These are phyloP conservation scores for Phytophthora cactorum DNA, from an alignment of 352 stramenopile species.

Conservation along the genomic window DNA sequence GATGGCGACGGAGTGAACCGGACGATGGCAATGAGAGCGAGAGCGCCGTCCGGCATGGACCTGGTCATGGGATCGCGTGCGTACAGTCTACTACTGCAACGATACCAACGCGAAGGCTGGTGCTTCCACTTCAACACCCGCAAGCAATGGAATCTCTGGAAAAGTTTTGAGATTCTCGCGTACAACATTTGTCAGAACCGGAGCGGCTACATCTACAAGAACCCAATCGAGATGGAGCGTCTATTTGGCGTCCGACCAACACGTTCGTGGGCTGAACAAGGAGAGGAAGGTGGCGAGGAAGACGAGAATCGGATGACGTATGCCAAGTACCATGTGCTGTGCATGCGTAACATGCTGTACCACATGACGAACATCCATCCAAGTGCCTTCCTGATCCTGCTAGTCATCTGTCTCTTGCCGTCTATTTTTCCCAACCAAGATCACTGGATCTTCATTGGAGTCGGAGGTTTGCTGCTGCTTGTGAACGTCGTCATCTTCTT, in stretches of 20 bases:
- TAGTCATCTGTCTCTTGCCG: constrained; percentile 74
- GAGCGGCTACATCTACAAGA: constrained; percentile 91
- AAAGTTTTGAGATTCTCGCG: constrained; percentile 87
- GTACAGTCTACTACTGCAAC: constrained; percentile 75
- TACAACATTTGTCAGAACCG: constrained; percentile 91
- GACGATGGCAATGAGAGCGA: constrained; percentile 40
- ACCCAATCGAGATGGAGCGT: constrained; percentile 81
- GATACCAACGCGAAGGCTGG: constrained; percentile 84
- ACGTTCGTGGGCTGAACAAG: constrained; percentile 13
- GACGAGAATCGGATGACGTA: constrained; percentile 59
- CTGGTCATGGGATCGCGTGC: constrained; percentile 73
- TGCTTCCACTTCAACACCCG: constrained; percentile 78
- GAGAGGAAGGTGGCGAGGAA: constrained; percentile 21
- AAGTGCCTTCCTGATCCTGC: constrained; percentile 78
- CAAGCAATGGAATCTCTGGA: constrained; percentile 89
- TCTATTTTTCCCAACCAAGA: constrained; percentile 67
- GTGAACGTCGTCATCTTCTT: constrained; percentile 86
- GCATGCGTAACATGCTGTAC: constrained; percentile 86
- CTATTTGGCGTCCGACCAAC: constrained; percentile 65
- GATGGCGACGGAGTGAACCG: constrained; percentile 19
- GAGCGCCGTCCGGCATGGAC: constrained; percentile 75
- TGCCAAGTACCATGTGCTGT: constrained; percentile 78
- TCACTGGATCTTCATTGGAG: constrained; percentile 79
- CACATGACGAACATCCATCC: constrained; percentile 85
- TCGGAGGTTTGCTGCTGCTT: constrained; percentile 57